phyloP scores from a whole-genome alignment of 2,329 filamentous ascomycete species.

The Sordariomycetes sp. region DNA sequence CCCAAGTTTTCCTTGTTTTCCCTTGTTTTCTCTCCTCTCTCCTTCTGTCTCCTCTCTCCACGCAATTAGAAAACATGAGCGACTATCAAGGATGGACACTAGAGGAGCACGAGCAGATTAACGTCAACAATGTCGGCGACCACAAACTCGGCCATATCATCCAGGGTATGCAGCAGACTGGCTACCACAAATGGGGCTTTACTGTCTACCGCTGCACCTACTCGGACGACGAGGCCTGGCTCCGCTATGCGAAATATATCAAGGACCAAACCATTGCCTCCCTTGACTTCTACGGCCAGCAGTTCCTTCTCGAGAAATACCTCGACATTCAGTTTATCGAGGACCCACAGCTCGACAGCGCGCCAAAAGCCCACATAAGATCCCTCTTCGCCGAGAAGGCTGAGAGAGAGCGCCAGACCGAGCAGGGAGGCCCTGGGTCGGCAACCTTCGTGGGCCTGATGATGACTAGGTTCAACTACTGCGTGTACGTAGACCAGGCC shows the following conservation, averaged over 20 bases:
- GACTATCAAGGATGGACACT: neutral
- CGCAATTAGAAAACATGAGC: neutral
- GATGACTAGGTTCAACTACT: slow-evolving; percentile 1
- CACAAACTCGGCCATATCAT: neutral
- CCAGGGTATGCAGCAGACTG: slow-evolving; percentile 1
- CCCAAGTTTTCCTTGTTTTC: too few species aligned
- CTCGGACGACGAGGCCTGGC: slow-evolving; percentile 8
- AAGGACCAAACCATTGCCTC: neutral
- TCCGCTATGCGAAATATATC: slow-evolving; percentile 1
- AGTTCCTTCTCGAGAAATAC: slow-evolving; percentile 3
- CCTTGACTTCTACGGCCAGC: neutral
- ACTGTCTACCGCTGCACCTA: slow-evolving; percentile 11
- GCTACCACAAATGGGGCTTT: slow-evolving; percentile 10
- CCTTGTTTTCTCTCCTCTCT: neutral
- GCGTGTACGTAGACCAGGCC: slow-evolving; percentile 1
- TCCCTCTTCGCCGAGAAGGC: neutral
- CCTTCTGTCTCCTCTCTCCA: neutral
- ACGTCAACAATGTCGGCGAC: neutral
- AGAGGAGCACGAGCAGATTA: neutral
- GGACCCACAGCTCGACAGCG: slow-evolving; percentile 5
- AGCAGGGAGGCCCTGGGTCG: neutral
- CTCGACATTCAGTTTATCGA: slow-evolving; percentile 6
- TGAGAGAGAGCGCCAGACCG: neutral
- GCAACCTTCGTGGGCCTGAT: neutral
- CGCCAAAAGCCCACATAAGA: neutral